Evolutionary conservation across 1,284 basidiomycete species (phyloP).

Genomic region (Apiotrichum porosum): DNA sequence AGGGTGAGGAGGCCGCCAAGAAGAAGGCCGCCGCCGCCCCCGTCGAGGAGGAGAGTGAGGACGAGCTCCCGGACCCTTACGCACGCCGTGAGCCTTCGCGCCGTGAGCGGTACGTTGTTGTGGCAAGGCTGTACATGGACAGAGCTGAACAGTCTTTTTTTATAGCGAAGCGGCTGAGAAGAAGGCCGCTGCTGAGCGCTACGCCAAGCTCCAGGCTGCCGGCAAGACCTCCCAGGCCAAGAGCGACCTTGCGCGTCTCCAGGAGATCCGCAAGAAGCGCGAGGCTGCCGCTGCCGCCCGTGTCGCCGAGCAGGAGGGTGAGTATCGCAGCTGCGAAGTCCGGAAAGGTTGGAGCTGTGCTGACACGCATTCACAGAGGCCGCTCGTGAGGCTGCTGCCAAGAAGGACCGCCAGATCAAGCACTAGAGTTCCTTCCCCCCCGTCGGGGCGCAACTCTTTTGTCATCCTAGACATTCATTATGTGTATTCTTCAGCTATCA

Average conservation of each 20-base stretch:
- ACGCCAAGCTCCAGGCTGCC: constrained; percentile 55
- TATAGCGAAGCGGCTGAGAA: constrained; percentile 81
- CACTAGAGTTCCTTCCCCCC: too few species aligned
- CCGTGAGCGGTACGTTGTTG: constrained; percentile 59
- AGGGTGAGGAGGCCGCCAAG: constrained; percentile 51
- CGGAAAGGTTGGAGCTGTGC: too few species aligned
- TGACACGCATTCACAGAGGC: constrained; percentile 27
- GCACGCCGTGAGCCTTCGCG: constrained; percentile 55
- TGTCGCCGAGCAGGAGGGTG: constrained; percentile 72
- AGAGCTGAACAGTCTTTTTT: not conserved
- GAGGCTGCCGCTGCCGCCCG: constrained; percentile 78
- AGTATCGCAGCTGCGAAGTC: too few species aligned
- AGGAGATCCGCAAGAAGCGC: constrained; percentile 75
- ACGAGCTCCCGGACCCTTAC: constrained; percentile 21
- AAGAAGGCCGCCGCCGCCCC: constrained; percentile 34
- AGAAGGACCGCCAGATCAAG: constrained; percentile 26
- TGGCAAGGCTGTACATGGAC: not conserved
- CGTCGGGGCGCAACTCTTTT: too few species aligned
- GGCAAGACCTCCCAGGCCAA: constrained; percentile 88
- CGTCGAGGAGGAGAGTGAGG: constrained; percentile 54
- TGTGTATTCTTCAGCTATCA: too few species aligned
- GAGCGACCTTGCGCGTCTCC: constrained; percentile 76
- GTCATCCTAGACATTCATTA: too few species aligned
- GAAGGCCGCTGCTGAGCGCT: constrained; percentile 75
- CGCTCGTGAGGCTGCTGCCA: constrained; percentile 40